Conservation (phyloP, 805 yeast genomes). For the Nakazawaea holstii region DNA sequence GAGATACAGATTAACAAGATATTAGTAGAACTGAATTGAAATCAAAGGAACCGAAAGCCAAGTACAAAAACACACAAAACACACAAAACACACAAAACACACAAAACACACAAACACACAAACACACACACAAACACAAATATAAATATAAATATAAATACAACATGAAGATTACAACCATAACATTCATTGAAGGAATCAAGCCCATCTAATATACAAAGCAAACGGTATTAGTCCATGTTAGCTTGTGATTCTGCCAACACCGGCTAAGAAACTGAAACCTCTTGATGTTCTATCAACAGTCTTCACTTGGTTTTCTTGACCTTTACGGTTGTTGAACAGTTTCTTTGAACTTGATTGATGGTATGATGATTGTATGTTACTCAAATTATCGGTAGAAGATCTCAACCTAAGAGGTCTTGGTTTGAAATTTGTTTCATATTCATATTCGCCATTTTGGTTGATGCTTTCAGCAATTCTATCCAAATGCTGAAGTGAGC, state of each 20-base stretch:
- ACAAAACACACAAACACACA: background rate
- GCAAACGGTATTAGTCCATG: background rate
- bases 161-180: no score
- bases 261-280: constrained; percentile 5
- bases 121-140: no score
- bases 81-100: background rate
- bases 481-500: constrained; percentile 4
- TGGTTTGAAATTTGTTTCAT: background rate
- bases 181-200: background rate
- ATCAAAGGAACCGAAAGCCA: background rate
- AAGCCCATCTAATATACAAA: background rate
- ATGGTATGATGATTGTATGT: background rate
- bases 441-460: no score
- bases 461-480: background rate
- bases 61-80: background rate
- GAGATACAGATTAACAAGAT: background rate
- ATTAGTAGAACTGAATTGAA: background rate
- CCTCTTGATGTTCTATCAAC: constrained; percentile 6
- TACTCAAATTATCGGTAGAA: constrained; percentile 7
- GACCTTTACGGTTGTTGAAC: background rate
- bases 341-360: background rate
- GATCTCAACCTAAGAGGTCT: constrained; percentile 5
- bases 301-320: constrained; percentile 2
- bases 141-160: no score
- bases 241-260: background rate